Base-by-base conservation (phyloP, 2,329 filamentous ascomycete species). In the Fusarium acutatum region DNA sequence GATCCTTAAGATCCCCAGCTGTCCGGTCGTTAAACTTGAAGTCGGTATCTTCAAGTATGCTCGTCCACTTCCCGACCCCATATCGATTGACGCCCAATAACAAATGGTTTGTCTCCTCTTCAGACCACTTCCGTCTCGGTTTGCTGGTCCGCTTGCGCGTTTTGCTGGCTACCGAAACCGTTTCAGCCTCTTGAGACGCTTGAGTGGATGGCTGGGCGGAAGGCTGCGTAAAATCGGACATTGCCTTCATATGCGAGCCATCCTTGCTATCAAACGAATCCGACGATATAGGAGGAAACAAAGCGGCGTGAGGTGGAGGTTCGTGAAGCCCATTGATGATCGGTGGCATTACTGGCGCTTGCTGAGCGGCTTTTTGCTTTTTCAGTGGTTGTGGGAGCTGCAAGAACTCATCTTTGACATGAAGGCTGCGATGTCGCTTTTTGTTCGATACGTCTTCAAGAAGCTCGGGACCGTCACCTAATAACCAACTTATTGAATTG, bases 281-380 rank as follows among this genome's bases (percentile, higher is more conserved):
- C 11, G 88, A 89, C 10, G 88, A 85, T 67, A 92, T 92, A 15
- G 90, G 90, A 7, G 90, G 89, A 71, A 92, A 91, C n/a, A 91
- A 82, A 46, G 88, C 87, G 54, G 88, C 86, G 63, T 90, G 84
- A 7, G 88, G 89, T 6, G 90, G 90, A 5, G 89, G 90, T 73
- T 91, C 88, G 73, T 88, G 87, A 10, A 92, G 83, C 56, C 89
- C 90, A 68, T 90, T 90, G 78, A 92, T 91, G 69, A 92, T 92
- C 60, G 90, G 90, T 14, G 90, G 90, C 77, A 90, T 88, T 50
- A 76, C 83, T 15, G 81, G 86, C 10, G 85, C 82, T 75, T 89
- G 87, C 69, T 88, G 86, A 18, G 86, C 83, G 7, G 89, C 87
- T 78, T 89, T 91, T 74, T 90, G 89, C 77, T 91, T 91, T 83